Conservation (phyloP, 1,139 yeast genomes). For the Kodamaea sp. region DNA sequence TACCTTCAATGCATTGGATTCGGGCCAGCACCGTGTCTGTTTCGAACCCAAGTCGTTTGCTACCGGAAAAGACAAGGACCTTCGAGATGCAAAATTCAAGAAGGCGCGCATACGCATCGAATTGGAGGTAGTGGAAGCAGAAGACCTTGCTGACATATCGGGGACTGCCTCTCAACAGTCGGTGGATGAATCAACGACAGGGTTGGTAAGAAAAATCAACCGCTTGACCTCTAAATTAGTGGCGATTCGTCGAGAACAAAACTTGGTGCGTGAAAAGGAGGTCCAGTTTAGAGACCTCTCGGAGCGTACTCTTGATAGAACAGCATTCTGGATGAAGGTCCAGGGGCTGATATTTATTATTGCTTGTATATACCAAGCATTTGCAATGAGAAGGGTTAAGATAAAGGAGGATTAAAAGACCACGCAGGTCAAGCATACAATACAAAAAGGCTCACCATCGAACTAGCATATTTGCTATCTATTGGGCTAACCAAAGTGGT, state of each 20-base stretch:
- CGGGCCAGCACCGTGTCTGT: slow-evolving; percentile 76
- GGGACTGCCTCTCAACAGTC: too few relatives aligned
- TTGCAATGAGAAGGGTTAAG: slow-evolving; percentile 11
- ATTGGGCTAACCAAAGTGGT: too few relatives aligned
- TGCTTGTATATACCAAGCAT: slow-evolving; percentile 69
- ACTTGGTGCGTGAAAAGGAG: slow-evolving; percentile 69
- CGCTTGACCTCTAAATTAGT: slow-evolving; percentile 41
- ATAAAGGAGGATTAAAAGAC: slow-evolving; percentile 1
- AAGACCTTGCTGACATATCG: too few relatives aligned
- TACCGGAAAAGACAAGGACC: background rate
- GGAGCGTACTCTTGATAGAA: slow-evolving; percentile 65
- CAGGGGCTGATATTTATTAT: slow-evolving; percentile 54
- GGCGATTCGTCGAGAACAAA: slow-evolving; percentile 65
- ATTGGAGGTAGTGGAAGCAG: too few relatives aligned
- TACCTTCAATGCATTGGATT: slow-evolving; percentile 52
- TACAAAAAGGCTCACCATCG: too few relatives aligned
- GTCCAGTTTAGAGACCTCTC: slow-evolving; percentile 65
- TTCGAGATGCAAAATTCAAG: background rate
- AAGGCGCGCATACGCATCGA: background rate
- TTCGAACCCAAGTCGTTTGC: slow-evolving; percentile 58
- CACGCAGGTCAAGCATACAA: too few relatives aligned
- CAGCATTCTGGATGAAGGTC: slow-evolving; percentile 64
- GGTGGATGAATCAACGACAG: too few relatives aligned
- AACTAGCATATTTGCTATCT: too few relatives aligned
- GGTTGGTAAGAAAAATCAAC: slow-evolving; percentile 40